Base-by-base conservation (phyloP, 805 yeast species). In the Priceomyces melissophilus region DNA sequence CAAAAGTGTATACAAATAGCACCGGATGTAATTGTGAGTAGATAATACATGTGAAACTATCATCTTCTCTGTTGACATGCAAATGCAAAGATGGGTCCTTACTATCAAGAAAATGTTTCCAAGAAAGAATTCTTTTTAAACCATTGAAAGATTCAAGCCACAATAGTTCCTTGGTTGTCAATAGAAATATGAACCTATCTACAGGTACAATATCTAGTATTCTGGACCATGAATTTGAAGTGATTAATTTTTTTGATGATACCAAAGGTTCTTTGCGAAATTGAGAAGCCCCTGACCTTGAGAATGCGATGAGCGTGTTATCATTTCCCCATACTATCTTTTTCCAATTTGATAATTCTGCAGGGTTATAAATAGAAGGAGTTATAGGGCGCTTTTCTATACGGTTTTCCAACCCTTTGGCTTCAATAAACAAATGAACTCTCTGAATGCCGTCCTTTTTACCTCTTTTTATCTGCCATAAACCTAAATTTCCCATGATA, bases 101-200 rank as follows among this genome's bases (percentile, higher is more conserved):
- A 6, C 74, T 68, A 32, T 73, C 71, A 15, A 84, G 58, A 44
- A 63, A 76, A 58, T 88, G 96, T 45, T 81, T 83, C 90, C 95
- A 85, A 0, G 90, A 75, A 1, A 87, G 52, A 2, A 77, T 44
- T 42, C 84, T 69, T 25, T 61, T 61, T n/a, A 78, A 53, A 3
- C 61, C 58, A 7, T 47, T 53, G 1, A 43, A 10, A 62, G 60
- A 11, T 48, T 40, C 12, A 13, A 82, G 49, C 71, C 89, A 64
- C 0, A 79, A 72, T 6, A 89, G 38, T 50, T 85, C 90, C 42
- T 73, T 76, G 1, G 88, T 73, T 0, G 95, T 86, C 20, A 88
- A 60, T 4, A 85, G 50, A 31, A 84, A 71, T 3, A 73, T 61
- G 43, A 70, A 65, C 2, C 61, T 48, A 30, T 53, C 53, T 3